These are phyloP conservation scores for Harringtonia aguacate DNA, from an alignment of 2,329 filamentous ascomycete species.

Conservation along the genomic window DNA sequence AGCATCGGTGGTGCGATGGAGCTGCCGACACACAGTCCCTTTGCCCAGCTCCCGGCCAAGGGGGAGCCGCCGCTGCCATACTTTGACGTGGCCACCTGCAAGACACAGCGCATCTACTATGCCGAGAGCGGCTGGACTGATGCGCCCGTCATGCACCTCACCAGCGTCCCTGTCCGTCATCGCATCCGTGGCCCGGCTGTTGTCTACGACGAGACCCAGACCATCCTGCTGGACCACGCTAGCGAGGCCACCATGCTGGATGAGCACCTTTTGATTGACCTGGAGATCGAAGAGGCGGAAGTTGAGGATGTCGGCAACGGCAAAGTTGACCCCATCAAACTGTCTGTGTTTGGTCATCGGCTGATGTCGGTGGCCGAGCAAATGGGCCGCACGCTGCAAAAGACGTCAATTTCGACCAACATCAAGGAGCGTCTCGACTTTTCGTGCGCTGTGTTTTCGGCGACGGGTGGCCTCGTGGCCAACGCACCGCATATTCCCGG, in stretches of 20 bases:
- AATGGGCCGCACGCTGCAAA: slow-evolving; percentile 70
- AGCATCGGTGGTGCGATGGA: slow-evolving; percentile 89
- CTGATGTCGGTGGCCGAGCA: slow-evolving; percentile 83
- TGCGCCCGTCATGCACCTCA: slow-evolving; percentile 74
- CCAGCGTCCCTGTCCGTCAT: slow-evolving; percentile 61
- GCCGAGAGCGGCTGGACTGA: slow-evolving; percentile 67
- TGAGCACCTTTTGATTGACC: slow-evolving; percentile 83
- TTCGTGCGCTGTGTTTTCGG: slow-evolving; percentile 72
- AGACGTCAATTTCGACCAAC: slow-evolving; percentile 70
- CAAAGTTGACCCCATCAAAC: slow-evolving; percentile 57
- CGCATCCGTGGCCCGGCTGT: slow-evolving; percentile 72
- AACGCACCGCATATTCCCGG: slow-evolving; percentile 78
- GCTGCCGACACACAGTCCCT: slow-evolving; percentile 71
- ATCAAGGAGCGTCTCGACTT: slow-evolving; percentile 78
- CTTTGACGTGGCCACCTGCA: slow-evolving; percentile 19
- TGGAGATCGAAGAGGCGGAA: no score
- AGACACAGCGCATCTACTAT: slow-evolving; percentile 71
- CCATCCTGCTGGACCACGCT: slow-evolving; percentile 76
- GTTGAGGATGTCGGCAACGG: slow-evolving; percentile 2
- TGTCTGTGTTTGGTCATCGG: slow-evolving; percentile 69
- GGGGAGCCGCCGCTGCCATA: slow-evolving; percentile 41
- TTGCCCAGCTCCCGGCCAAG: slow-evolving; percentile 70
- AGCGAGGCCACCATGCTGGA: slow-evolving; percentile 68
- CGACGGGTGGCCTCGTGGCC: slow-evolving; percentile 65
- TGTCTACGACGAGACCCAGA: slow-evolving; percentile 80